phyloP scores from a whole-genome alignment of 352 stramenopile species.

The Aphanomyces stellatus region DNA sequence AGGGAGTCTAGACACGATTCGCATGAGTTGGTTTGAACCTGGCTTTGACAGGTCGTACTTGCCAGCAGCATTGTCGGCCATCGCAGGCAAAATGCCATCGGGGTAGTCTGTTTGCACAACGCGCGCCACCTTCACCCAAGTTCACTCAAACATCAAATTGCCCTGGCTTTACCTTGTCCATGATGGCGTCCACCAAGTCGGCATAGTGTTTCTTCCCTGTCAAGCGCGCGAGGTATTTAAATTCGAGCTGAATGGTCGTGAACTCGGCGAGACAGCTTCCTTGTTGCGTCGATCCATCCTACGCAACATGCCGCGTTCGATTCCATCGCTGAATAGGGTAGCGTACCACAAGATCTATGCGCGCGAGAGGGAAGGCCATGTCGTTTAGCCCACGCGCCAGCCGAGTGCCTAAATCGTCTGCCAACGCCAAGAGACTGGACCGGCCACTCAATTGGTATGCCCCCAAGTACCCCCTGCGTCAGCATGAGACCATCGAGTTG shows the following conservation, averaged over 20 bases:
- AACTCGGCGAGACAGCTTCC: conserved; percentile 8
- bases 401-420: not conserved
- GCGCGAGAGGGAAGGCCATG: not conserved
- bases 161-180: conserved; percentile 21
- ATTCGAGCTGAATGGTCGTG: conserved; percentile 20
- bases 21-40: not conserved
- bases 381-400: not conserved
- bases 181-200: conserved; percentile 12
- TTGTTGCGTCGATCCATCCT: not conserved
- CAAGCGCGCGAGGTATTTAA: conserved; percentile 15
- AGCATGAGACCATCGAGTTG: no score
- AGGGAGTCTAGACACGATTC: not conserved
- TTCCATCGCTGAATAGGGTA: not conserved
- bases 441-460: not conserved
- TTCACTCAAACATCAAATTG: no score
- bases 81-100: conserved; percentile 38
- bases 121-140: not conserved
- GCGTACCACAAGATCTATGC: not conserved
- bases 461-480: not conserved
- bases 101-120: conserved; percentile 29
- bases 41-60: conserved; percentile 22
- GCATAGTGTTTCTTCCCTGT: conserved; percentile 19
- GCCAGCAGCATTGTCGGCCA: conserved; percentile 33
- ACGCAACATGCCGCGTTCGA: not conserved
- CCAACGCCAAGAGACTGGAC: not conserved